A percentile compares a stretch with the other conserved stretches of the same genome.
Evolutionary conservation across 139 green algal genomes (phyloP).

Genomic region (Volvox reticuliferus): DNA sequence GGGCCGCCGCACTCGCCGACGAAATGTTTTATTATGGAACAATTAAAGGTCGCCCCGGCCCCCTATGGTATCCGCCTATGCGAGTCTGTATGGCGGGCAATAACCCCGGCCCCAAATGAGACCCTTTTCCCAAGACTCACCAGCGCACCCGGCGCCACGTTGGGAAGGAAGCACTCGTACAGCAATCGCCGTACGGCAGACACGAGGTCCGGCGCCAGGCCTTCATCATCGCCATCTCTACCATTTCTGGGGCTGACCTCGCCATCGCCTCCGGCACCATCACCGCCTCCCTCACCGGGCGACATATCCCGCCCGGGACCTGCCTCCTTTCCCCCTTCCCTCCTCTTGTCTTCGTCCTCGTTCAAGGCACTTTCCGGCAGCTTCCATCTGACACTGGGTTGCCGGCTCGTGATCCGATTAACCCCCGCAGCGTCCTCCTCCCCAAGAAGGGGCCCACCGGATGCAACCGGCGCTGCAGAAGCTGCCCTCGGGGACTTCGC

Average conservation of each 20-base stretch:
- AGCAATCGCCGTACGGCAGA: conserved; percentile 44
- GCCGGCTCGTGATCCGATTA: neutral
- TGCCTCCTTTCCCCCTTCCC: neutral
- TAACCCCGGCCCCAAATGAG: too few species aligned
- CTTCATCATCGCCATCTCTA: neutral
- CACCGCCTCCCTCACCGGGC: neutral
- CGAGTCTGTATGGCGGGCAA: too few species aligned
- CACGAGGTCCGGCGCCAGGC: neutral
- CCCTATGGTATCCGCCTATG: too few species aligned
- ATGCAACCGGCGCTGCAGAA: neutral
- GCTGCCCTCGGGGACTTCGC: neutral
- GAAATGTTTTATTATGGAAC: too few species aligned
- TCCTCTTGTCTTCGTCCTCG: neutral
- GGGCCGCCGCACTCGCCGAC: too few species aligned
- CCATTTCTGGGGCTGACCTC: neutral
- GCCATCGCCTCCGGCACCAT: neutral
- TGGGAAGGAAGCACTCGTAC: conserved; percentile 54
- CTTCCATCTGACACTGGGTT: neutral
- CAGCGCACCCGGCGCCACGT: conserved; percentile 42
- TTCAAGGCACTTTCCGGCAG: neutral
- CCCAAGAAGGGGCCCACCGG: too few species aligned
- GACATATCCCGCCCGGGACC: neutral
- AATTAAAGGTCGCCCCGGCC: too few species aligned
- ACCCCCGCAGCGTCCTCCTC: too few species aligned
- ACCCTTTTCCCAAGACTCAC: neutral